These are phyloP conservation scores for Trichoderma simmonsii DNA, from an alignment of 2,329 filamentous ascomycete species.

Conservation along the genomic window DNA sequence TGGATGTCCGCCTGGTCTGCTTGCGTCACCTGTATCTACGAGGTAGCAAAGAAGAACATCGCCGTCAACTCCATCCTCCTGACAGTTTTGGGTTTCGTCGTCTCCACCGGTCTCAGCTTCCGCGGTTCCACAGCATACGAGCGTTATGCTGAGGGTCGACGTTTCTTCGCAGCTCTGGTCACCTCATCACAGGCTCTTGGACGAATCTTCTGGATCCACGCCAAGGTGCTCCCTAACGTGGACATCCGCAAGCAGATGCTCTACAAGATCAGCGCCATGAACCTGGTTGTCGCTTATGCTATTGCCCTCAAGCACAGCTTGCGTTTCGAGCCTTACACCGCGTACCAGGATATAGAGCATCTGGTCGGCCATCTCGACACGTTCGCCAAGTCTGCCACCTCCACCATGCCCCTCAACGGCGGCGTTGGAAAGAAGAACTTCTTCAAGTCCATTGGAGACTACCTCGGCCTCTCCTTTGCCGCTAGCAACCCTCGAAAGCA, in stretches of 20 bases:
- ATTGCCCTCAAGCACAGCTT: conserved; percentile 76
- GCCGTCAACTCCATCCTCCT: conserved; percentile 50
- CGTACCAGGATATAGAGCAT: conserved; percentile 70
- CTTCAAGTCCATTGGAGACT: conserved; percentile 66
- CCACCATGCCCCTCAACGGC: conserved; percentile 35
- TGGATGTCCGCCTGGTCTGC: conserved; percentile 65
- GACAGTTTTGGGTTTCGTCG: conserved; percentile 77
- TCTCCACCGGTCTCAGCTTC: conserved; percentile 75
- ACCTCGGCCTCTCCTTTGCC: conserved; percentile 73
- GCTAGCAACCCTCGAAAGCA: conserved; percentile 74
- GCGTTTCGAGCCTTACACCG: conserved; percentile 76
- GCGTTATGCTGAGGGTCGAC: conserved; percentile 63
- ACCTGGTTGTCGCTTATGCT: conserved; percentile 75
- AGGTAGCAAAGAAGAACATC: conserved; percentile 39
- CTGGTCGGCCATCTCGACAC: conserved; percentile 72
- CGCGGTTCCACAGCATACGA: conserved; percentile 76
- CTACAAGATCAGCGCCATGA: conserved; percentile 70
- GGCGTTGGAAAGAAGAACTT: conserved; percentile 43
- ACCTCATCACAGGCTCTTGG: conserved; percentile 65
- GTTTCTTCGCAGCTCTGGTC: conserved; percentile 59
- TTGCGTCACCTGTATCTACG: conserved; percentile 56
- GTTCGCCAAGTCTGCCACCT: conserved; percentile 59
- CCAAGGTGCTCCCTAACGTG: conserved; percentile 50
- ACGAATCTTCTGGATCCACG: conserved; percentile 80
- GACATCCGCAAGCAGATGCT: conserved; percentile 64